A percentile compares a stretch with the other conserved stretches of the same genome.
These are phyloP conservation scores for Cyberlindnera subsufficiens DNA, from an alignment of 805 yeast genomes.

Conservation along the genomic window DNA sequence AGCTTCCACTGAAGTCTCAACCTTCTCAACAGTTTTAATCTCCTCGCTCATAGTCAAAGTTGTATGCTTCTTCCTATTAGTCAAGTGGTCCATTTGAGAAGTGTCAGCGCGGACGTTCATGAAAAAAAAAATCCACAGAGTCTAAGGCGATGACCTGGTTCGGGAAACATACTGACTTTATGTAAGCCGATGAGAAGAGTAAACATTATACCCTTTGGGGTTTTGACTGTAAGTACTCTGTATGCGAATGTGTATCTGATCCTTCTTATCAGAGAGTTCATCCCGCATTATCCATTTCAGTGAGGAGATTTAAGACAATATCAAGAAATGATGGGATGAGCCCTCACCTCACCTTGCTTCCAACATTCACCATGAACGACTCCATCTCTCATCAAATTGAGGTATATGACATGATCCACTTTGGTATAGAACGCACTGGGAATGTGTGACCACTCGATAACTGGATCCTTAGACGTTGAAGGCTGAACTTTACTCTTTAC, in stretches of 20 bases:
- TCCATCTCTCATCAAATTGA: slow-evolving; percentile 1
- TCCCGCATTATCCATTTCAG: too few relatives aligned
- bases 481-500: neutral
- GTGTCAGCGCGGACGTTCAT: neutral
- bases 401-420: slow-evolving; percentile 1
- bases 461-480: neutral
- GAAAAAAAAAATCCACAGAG: too few relatives aligned
- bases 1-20: neutral
- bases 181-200: too few relatives aligned
- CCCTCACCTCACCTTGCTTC: neutral
- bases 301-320: neutral
- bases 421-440: neutral
- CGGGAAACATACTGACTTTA: too few relatives aligned
- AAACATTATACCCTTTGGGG: too few relatives aligned
- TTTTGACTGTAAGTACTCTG: too few relatives aligned
- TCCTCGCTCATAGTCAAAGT: neutral
- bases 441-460: neutral
- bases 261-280: too few relatives aligned
- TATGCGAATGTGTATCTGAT: too few relatives aligned
- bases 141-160: too few relatives aligned
- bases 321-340: neutral
- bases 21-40: slow-evolving; percentile 4
- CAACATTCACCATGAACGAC: slow-evolving; percentile 1
- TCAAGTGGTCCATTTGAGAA: neutral
- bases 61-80: neutral